These are phyloP conservation scores for Aureobasidium sp. DNA, from an alignment of 2,329 filamentous ascomycete genomes.

Conservation along the genomic window DNA sequence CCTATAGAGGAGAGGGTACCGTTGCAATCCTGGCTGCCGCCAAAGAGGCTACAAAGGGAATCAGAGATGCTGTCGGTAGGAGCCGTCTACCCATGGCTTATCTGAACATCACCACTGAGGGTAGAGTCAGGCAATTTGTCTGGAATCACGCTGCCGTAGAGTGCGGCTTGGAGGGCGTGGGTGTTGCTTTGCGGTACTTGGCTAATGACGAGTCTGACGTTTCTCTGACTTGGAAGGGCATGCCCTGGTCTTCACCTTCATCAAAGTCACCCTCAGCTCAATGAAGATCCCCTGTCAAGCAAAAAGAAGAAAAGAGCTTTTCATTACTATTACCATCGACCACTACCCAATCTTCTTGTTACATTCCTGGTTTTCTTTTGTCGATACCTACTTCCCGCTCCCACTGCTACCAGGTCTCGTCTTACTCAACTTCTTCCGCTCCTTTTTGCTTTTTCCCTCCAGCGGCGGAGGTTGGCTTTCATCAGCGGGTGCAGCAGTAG, in stretches of 20 bases:
- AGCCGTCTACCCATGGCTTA: constrained; percentile 66
- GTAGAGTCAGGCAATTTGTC: constrained; percentile 56
- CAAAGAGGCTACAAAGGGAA: constrained; percentile 65
- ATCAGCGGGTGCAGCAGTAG: not conserved
- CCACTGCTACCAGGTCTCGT: constrained; percentile 6
- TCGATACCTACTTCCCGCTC: too few relatives aligned
- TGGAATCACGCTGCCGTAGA: constrained; percentile 62
- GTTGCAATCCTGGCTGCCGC: constrained; percentile 65
- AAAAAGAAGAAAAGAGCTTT: not conserved
- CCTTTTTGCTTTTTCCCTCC: not conserved
- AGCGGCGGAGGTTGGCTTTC: not conserved
- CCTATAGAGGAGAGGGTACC: constrained; percentile 58
- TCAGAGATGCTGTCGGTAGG: constrained; percentile 60
- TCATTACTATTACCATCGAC: not conserved
- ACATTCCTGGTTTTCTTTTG: not conserved
- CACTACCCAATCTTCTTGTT: not conserved
- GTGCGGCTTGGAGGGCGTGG: constrained; percentile 50
- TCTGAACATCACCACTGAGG: constrained; percentile 51
- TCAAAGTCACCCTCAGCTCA: not conserved
- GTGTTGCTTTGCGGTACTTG: constrained; percentile 15
- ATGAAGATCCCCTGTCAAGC: not conserved
- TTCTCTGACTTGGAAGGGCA: constrained; percentile 22
- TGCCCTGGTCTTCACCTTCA: constrained; percentile 14
- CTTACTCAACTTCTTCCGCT: constrained; percentile 11
- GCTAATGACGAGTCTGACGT: constrained; percentile 15